A percentile compares a stretch with the other conserved stretches of the same genome.
phyloP scores from a whole-genome alignment of 208 protist genomes.

The Trichomonas vaginalis region DNA sequence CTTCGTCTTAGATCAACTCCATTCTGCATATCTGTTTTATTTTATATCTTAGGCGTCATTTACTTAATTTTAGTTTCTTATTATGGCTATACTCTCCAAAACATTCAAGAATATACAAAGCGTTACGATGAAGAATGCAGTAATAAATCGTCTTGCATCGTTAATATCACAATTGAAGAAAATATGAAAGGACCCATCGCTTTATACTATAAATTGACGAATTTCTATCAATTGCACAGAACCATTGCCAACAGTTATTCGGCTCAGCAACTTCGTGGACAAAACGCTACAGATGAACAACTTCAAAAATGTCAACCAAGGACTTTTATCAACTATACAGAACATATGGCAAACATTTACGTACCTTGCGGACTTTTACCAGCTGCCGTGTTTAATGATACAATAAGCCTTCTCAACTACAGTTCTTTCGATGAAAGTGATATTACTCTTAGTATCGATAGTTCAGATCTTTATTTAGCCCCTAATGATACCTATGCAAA shows the following conservation, averaged over 20 bases:
- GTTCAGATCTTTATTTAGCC: neutral
- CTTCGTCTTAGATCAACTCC: neutral
- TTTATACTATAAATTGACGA: neutral
- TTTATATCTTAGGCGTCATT: neutral
- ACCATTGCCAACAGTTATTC: neutral
- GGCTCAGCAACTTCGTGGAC: neutral
- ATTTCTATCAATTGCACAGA: neutral
- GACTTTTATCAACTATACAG: neutral
- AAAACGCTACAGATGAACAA: neutral
- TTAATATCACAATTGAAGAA: neutral
- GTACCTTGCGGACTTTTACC: neutral
- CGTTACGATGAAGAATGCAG: neutral
- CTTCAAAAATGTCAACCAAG: neutral
- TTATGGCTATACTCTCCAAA: neutral
- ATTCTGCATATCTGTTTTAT: neutral
- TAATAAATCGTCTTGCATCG: neutral
- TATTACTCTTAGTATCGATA: neutral
- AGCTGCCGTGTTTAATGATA: neutral
- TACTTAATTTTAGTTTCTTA: neutral
- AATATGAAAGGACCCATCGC: neutral
- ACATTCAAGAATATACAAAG: too few species aligned
- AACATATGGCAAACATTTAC: neutral
- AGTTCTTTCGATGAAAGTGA: neutral
- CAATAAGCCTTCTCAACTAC: neutral
- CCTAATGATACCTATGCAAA: neutral